Evolutionary conservation across 768 basidiomycete species (phyloP), one percentile per base, ranked within the genome.

Genomic region (Boletus tylopilopsis): DNA sequence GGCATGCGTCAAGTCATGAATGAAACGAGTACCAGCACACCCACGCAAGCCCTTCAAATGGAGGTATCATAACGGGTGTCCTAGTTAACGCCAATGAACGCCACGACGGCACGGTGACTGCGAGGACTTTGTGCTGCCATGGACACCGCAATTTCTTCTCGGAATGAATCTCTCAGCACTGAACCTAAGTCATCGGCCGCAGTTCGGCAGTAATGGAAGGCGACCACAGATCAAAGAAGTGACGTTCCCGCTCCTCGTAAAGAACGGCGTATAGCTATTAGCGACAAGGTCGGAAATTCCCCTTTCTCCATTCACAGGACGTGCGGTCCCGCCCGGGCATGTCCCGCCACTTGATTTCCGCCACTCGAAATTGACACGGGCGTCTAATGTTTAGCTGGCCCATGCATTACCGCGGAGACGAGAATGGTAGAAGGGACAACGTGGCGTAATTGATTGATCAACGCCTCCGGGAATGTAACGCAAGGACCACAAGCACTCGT

Each of bases 121-220:
- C 41, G 19, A 18, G 23, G n/a, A 16, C 15, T 43, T 34, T 34
- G 16, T 34, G 23, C 23, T 27, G 8, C 23, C 24, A 18, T 37
- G 45, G 43, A 34, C 33, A 33, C 24, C 25, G 1, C 24, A 16
- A n/a, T 23, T 15, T 25, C 12, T 9, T 50, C 24, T 16, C 22
- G 13, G 29, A 30, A 13, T 4, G 29, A 13, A 30, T 30, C 29
- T 40, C 8, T 15, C 5, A n/a, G 2, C 43, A 13, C 29, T n/a
- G n/a, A 36, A 35, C 33, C 53, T 5, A 57, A 53, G 48, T 36
- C 50, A 1, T 18, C 12, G 40, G n/a, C 33, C 38, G 27, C 16
- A 34, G 32, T 24, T 22, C 4, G 13, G 21, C 22, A 29, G 34
- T 22, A 61, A 60, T 56, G 54, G 53, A 63, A 53, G 42, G 11